Evolutionary conservation across 2,329 filamentous ascomycete genomes (phyloP).

Genomic region (Penicillium sp.): DNA sequence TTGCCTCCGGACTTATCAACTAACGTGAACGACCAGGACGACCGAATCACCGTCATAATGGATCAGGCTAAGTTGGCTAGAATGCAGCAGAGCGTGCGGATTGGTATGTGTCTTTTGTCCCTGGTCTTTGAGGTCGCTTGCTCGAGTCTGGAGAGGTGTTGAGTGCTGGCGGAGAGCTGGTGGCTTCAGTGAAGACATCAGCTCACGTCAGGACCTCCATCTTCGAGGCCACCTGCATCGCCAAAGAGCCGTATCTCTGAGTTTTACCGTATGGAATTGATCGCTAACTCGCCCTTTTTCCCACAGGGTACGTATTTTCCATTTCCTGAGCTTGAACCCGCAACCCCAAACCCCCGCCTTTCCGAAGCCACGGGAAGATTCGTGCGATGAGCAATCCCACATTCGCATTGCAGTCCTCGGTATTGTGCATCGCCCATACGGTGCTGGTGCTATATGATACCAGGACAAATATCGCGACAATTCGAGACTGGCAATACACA

Average conservation of each 20-base stretch:
- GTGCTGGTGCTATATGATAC: too few relatives aligned
- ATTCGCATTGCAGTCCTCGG: not conserved
- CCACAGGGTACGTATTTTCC: constrained; percentile 26
- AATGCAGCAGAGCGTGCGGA: constrained; percentile 63
- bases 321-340: constrained; percentile 6
- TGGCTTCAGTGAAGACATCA: not conserved
- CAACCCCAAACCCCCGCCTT: not conserved
- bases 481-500: not conserved
- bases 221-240: not conserved
- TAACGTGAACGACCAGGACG: constrained; percentile 8
- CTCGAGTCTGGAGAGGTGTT: not conserved
- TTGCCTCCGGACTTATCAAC: constrained; percentile 9
- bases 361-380: not conserved
- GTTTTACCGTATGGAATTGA: not conserved
- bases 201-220: not conserved
- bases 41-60: constrained; percentile 47
- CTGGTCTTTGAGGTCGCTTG: not conserved
- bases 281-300: constrained; percentile 16
- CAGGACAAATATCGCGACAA: not conserved
- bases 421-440: too few relatives aligned
- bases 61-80: constrained; percentile 62
- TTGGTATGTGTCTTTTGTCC: constrained; percentile 55
- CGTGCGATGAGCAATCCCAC: not conserved
- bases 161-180: not conserved
- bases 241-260: not conserved